A percentile compares a stretch with the other conserved stretches of the same genome.
These are phyloP conservation scores for Fagus crenata DNA, from an alignment of 306 rosid species.

Conservation along the genomic window DNA sequence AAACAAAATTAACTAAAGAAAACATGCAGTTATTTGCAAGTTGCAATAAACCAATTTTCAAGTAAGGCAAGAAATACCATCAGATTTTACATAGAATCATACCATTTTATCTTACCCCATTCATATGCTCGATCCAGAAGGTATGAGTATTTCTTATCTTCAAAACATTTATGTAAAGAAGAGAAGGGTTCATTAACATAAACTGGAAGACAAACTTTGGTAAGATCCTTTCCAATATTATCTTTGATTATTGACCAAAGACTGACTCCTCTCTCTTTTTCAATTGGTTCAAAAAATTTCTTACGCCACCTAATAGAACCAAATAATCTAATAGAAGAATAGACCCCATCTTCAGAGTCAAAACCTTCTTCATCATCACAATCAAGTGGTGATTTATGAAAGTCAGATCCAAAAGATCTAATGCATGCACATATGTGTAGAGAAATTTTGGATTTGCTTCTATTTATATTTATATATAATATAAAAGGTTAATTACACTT, in stretches of 20 bases:
- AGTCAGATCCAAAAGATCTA: conserved; percentile 39
- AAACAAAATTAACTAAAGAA: not conserved
- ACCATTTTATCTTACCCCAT: conserved; percentile 88
- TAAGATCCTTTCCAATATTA: conserved; percentile 88
- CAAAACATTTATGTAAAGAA: conserved; percentile 82
- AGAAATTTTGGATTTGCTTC: no score
- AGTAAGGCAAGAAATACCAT: not conserved
- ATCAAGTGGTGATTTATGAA: conserved; percentile 46
- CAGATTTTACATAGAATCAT: conserved; percentile 22
- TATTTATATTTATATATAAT: no score
- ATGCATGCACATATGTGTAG: no score
- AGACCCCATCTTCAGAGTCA: conserved; percentile 43
- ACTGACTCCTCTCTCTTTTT: conserved; percentile 78
- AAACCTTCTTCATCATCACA: conserved; percentile 52
- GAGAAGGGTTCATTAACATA: conserved; percentile 92
- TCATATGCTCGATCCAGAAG: conserved; percentile 81
- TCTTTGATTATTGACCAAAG: conserved; percentile 95
- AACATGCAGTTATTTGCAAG: conserved; percentile 2
- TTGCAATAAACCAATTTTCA: no score
- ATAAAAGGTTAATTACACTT: no score
- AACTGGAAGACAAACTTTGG: conserved; percentile 91
- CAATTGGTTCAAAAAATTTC: conserved; percentile 81
- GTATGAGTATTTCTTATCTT: conserved; percentile 79
- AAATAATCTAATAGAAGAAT: conserved; percentile 44
- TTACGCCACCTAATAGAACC: conserved; percentile 63